phyloP scores from a whole-genome alignment of 208 protist species.

The Leishmania tarentolae region DNA sequence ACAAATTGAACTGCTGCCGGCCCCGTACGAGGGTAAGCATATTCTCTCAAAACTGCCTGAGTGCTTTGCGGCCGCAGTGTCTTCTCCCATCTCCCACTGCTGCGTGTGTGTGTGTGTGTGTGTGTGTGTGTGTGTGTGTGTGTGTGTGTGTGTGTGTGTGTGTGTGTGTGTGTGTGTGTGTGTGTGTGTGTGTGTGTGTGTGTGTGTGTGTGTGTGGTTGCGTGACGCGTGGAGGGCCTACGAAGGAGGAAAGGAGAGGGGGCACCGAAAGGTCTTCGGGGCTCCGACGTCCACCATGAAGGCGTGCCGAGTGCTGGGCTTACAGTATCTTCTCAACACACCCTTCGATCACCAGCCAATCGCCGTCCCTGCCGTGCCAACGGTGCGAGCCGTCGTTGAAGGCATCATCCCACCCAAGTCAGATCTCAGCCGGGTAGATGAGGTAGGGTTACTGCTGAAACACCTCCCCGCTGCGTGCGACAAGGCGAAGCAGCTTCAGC shows the following conservation, averaged over 20 bases:
- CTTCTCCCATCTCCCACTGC: not conserved
- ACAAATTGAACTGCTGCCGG: not conserved
- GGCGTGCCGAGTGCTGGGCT: slow-evolving; percentile 1
- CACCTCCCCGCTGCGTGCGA: slow-evolving; percentile 57
- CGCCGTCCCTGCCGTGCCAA: slow-evolving; percentile 34
- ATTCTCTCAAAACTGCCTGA: not conserved
- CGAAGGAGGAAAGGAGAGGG: not conserved
- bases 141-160: not conserved
- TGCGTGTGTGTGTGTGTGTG: not conserved
- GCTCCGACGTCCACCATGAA: not conserved
- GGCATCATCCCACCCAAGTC: slow-evolving; percentile 25
- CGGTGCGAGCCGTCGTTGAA: slow-evolving; percentile 15
- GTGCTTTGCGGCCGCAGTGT: not conserved
- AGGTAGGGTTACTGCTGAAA: slow-evolving; percentile 52
- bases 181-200: not conserved
- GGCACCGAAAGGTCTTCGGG: not conserved
- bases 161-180: not conserved
- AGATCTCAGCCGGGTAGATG: slow-evolving; percentile 40
- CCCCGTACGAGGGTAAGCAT: no score
- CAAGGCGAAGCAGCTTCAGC: slow-evolving; percentile 43
- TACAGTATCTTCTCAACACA: slow-evolving; percentile 40
- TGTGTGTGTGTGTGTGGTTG: not conserved
- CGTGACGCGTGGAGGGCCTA: not conserved
- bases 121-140: not conserved
- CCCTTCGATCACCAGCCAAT: slow-evolving; percentile 76